phyloP scores from a whole-genome alignment of 352 stramenopile species.

The Thalassiosira sp. region DNA sequence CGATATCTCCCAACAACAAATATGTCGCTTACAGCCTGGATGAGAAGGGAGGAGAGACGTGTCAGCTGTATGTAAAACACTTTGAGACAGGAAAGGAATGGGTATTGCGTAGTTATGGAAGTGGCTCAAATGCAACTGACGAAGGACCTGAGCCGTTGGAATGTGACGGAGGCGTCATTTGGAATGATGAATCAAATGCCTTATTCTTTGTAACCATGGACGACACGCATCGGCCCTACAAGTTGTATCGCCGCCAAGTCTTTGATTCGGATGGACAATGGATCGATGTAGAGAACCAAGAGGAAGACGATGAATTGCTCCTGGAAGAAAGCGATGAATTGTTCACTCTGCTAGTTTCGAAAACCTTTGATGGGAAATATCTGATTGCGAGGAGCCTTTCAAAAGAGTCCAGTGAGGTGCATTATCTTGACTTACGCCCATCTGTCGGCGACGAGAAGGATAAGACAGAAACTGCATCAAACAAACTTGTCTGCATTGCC shows the following conservation, averaged over 20 bases:
- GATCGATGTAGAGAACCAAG: slow-evolving; percentile 65
- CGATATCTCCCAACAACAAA: slow-evolving; percentile 87
- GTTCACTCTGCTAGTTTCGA: slow-evolving; percentile 89
- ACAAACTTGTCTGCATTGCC: slow-evolving; percentile 66
- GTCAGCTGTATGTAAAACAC: slow-evolving; percentile 89
- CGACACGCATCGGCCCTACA: slow-evolving; percentile 88
- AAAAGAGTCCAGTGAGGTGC: slow-evolving; percentile 90
- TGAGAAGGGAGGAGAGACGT: slow-evolving; percentile 92
- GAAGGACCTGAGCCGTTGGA: slow-evolving; percentile 41
- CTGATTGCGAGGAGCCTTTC: slow-evolving; percentile 88
- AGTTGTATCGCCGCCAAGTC: slow-evolving; percentile 89
- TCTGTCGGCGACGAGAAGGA: slow-evolving; percentile 7
- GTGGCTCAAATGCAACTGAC: slow-evolving; percentile 35
- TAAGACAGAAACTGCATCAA: not conserved
- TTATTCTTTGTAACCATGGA: slow-evolving; percentile 92
- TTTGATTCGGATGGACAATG: slow-evolving; percentile 71
- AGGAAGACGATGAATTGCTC: slow-evolving; percentile 86
- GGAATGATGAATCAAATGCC: slow-evolving; percentile 88
- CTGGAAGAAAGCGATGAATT: slow-evolving; percentile 94
- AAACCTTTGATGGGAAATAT: slow-evolving; percentile 91
- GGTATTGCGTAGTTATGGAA: slow-evolving; percentile 25
- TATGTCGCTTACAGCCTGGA: slow-evolving; percentile 94
- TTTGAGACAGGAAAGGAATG: slow-evolving; percentile 65
- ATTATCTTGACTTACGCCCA: slow-evolving; percentile 80
- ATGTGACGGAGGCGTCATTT: slow-evolving; percentile 84